A percentile compares a stretch with the other conserved stretches of the same genome.
phyloP scores from a whole-genome alignment of 1,284 basidiomycete species.

The Athelia sp. region DNA sequence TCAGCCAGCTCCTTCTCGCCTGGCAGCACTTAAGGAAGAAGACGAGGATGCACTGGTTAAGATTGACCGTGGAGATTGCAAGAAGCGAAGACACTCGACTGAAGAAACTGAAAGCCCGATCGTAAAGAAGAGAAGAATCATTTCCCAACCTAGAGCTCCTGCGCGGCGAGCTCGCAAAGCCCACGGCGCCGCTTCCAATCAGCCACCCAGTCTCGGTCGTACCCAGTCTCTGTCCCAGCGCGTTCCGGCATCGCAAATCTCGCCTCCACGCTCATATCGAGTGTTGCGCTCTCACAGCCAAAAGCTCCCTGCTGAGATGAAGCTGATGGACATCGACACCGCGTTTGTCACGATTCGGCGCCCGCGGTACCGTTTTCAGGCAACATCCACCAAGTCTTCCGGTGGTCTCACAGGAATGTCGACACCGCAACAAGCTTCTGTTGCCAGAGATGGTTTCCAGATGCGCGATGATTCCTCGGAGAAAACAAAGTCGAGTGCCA shows the following conservation, averaged over 20 bases:
- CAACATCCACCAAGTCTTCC: not conserved
- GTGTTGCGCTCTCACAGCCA: slow-evolving; percentile 31
- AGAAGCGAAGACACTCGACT: not conserved
- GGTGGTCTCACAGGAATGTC: not conserved
- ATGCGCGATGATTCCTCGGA: not conserved
- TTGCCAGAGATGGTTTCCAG: not conserved
- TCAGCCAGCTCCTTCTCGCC: slow-evolving; percentile 19
- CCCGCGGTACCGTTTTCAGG: slow-evolving; percentile 19
- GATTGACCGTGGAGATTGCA: not conserved
- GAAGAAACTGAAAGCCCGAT: slow-evolving; percentile 3
- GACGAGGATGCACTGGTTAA: slow-evolving; percentile 14
- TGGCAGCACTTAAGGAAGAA: slow-evolving; percentile 27
- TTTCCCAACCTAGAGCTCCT: not conserved
- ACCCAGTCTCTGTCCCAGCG: slow-evolving; percentile 9
- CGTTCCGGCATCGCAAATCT: slow-evolving; percentile 6
- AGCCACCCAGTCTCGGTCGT: slow-evolving; percentile 4
- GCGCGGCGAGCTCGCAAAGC: not conserved
- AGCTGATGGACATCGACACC: slow-evolving; percentile 19
- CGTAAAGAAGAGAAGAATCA: not conserved
- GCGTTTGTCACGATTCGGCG: slow-evolving; percentile 22
- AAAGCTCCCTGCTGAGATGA: slow-evolving; percentile 19
- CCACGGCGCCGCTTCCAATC: not conserved
- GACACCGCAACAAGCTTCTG: not conserved
- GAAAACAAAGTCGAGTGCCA: not conserved
- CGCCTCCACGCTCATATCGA: slow-evolving; percentile 15